phyloP scores from a whole-genome alignment of 108 stramenopile genomes.

The Skeletonema grethae region DNA sequence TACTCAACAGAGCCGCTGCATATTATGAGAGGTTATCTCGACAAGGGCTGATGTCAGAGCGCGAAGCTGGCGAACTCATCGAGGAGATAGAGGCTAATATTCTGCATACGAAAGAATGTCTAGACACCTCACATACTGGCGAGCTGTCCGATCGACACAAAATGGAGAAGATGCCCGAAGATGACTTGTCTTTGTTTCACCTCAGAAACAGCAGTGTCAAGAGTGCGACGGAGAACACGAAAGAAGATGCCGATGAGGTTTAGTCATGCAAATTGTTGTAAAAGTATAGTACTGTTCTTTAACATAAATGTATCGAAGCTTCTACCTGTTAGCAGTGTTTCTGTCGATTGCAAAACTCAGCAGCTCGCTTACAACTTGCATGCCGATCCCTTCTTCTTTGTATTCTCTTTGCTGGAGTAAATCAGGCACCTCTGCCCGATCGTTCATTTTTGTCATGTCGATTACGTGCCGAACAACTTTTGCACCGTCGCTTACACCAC shows the following conservation, averaged over 20 bases:
- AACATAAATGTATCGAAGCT: not conserved
- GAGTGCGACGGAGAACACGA: not conserved
- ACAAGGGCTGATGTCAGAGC: slow-evolving; percentile 59
- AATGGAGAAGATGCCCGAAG: not conserved
- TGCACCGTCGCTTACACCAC: slow-evolving; percentile 45
- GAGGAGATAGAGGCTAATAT: slow-evolving; percentile 51
- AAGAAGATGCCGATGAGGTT: not conserved
- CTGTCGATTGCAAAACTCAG: not conserved
- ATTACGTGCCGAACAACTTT: slow-evolving; percentile 53
- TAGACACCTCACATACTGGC: not conserved
- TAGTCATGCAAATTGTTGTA: not conserved
- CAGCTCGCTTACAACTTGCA: slow-evolving; percentile 5
- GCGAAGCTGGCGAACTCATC: slow-evolving; percentile 61
- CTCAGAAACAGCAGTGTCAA: not conserved
- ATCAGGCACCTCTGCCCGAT: slow-evolving; percentile 14
- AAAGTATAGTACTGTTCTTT: not conserved
- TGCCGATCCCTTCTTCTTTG: slow-evolving; percentile 23
- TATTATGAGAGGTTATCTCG: slow-evolving; percentile 49
- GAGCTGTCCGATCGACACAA: not conserved
- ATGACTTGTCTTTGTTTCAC: not conserved
- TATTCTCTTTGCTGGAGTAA: slow-evolving; percentile 7
- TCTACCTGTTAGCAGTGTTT: not conserved
- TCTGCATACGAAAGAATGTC: not conserved
- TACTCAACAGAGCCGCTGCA: slow-evolving; percentile 51
- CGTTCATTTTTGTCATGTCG: slow-evolving; percentile 5